Percentiles rank a stretch among this genome's conserved stretches.
Evolutionary conservation across 257 asterid genomes (phyloP).

Genomic region (Penstemon davidsonii): DNA sequence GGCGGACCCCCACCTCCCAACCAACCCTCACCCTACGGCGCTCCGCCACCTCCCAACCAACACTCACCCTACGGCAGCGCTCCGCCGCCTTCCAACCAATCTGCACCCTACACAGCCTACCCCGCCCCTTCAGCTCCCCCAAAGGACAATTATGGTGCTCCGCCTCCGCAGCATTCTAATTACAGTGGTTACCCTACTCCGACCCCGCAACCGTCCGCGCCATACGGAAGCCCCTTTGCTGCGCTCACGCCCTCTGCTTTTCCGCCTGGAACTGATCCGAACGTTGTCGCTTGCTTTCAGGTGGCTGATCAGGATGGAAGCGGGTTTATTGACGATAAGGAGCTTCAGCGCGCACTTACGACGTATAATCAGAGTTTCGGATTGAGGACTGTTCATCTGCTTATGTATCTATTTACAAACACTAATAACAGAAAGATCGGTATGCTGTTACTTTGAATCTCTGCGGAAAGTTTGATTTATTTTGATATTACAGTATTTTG

Average conservation of each 20-base stretch:
- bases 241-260: conserved; percentile 71
- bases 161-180: conserved; percentile 25
- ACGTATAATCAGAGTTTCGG: conserved; percentile 76
- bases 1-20: conserved; percentile 20
- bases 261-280: conserved; percentile 94
- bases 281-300: conserved; percentile 68
- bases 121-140: conserved; percentile 43
- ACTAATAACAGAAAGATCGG: conserved; percentile 74
- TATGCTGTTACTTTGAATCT: conserved; percentile 15
- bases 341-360: conserved; percentile 79
- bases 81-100: conserved; percentile 35
- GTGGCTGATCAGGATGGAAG: conserved; percentile 92
- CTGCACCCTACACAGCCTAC: conserved; percentile 40
- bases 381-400: conserved; percentile 89
- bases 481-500: background rate
- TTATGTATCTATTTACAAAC: conserved; percentile 87
- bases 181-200: conserved; percentile 51
- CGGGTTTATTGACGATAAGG: conserved; percentile 90
- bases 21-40: conserved; percentile 40
- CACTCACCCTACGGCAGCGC: conserved; percentile 33
- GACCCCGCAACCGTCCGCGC: conserved; percentile 41
- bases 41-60: conserved; percentile 32
- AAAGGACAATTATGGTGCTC: conserved; percentile 32
- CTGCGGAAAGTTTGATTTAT: too few species aligned
- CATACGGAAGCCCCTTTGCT: conserved; percentile 67